Evolutionary conservation across 2,329 filamentous ascomycete species (phyloP), one percentile per base, ranked within the genome.

Genomic region (Penicillium concentricum): DNA sequence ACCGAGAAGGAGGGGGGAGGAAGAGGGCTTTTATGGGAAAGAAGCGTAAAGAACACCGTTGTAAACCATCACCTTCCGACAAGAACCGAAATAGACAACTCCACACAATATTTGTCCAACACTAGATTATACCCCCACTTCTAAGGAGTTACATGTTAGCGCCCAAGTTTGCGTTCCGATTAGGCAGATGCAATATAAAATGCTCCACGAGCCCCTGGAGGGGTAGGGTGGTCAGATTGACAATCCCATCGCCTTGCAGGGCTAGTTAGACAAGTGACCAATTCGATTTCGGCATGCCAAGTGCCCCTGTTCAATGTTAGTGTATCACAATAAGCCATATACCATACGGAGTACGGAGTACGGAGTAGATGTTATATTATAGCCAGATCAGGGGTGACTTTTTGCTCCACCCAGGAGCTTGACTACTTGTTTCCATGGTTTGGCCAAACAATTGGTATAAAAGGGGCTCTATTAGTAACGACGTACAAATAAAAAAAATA

Each of bases 101-200:
- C 45, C 46, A 43, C 52, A 34, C 30, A 32, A 32, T 32, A 48
- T 48, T 30, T 39, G 22, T 45, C 26, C 30, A 43, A 43, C 28
- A 39, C 41, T 48, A 32, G 37, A 39, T 38, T 20, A 54, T 57
- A 34, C 22, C 49, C 28, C 45, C 45, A 60, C 41, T 46, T 35
- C 22, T 59, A 52, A 56, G 56, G 32, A 53, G 32, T 51, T 57
- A 52, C 59, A 42, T 43, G 46, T 63, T 57, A 58, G 61, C 44
- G 56, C 51, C 43, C 34, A 48, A 18, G 20, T 32, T 28, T 13
- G 13, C 24, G 32, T 15, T 51, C 39, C 16, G 41, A 51, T 50
- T 60, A 62, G 58, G 58, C 60, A 60, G 56, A 58, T 56, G 48
- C 52, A 42, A 61, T 61, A 54, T 53, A 28, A 22, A 56, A 16